phyloP scores from a whole-genome alignment of 2,329 filamentous ascomycete species.

The Macrophomina phaseolina region DNA sequence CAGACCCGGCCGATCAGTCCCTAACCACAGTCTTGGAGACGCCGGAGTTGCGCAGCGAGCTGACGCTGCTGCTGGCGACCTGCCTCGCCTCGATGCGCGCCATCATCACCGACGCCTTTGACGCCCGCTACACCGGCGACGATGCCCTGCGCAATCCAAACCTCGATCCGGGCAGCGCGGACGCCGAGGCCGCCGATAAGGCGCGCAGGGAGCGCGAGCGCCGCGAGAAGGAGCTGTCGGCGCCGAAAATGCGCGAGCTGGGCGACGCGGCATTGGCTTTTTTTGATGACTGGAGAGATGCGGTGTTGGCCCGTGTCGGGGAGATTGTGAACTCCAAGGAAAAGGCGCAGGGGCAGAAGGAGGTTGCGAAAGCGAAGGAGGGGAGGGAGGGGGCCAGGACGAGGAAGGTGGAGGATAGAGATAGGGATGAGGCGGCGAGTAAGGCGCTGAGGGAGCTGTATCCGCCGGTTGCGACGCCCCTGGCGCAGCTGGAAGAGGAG shows the following conservation, averaged over 20 bases:
- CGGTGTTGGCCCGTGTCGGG: constrained; percentile 71
- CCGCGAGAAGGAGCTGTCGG: constrained; percentile 57
- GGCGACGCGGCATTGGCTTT: constrained; percentile 72
- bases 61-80: constrained; percentile 54
- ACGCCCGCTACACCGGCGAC: constrained; percentile 38
- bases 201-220: constrained; percentile 41
- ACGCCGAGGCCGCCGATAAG: constrained; percentile 29
- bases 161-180: constrained; percentile 30
- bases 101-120: constrained; percentile 44
- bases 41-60: constrained; percentile 48
- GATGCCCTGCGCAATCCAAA: constrained; percentile 29
- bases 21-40: constrained; percentile 45
- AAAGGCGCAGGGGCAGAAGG: constrained; percentile 39
- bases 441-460: constrained; percentile 40
- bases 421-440: constrained; percentile 38
- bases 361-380: constrained; percentile 31
- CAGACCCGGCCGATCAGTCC: not conserved
- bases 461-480: constrained; percentile 44
- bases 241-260: constrained; percentile 64
- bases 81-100: constrained; percentile 53
- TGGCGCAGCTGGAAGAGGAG: constrained; percentile 65
- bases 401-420: constrained; percentile 31
- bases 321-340: constrained; percentile 62
- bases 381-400: constrained; percentile 26
- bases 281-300: constrained; percentile 81